Conservation (phyloP, 1,139 yeast genomes). For the Blastobotrys capitulatus region DNA sequence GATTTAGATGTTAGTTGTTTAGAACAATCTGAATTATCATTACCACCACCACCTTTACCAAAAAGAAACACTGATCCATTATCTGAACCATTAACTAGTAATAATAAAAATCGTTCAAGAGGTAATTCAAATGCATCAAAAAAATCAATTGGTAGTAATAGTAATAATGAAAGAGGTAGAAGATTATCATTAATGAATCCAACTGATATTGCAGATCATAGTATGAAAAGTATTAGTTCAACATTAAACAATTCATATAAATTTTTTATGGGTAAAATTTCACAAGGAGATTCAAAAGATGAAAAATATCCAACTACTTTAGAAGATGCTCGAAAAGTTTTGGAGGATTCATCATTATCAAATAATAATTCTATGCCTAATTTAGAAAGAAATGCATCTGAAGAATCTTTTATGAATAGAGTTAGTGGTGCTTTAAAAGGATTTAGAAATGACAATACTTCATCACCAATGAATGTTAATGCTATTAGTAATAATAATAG, state of each 20-base stretch:
- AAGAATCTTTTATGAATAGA: conserved; percentile 8
- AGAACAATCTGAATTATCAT: neutral
- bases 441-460: neutral
- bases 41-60: neutral
- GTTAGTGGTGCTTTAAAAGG: conserved; percentile 6
- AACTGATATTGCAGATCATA: conserved; percentile 27
- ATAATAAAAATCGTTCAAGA: neutral
- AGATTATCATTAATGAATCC: conserved; percentile 7
- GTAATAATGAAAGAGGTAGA: neutral
- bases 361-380: neutral
- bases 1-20: conserved; percentile 13
- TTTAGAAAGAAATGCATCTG: conserved; percentile 1
- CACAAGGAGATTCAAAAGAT: conserved; percentile 9
- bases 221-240: conserved; percentile 29
- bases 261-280: conserved; percentile 30
- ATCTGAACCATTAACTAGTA: neutral
- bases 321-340: conserved; percentile 26
- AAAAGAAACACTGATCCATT: neutral
- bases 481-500: neutral
- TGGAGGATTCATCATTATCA: conserved; percentile 17
- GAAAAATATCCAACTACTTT: conserved; percentile 25
- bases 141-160: neutral
- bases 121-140: neutral
- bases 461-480: neutral
- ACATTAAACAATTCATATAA: conserved; percentile 32